Evolutionary conservation across 805 yeast species (phyloP), one percentile per base, ranked within the genome.

Genomic region (Cephaloascus fragrans): DNA sequence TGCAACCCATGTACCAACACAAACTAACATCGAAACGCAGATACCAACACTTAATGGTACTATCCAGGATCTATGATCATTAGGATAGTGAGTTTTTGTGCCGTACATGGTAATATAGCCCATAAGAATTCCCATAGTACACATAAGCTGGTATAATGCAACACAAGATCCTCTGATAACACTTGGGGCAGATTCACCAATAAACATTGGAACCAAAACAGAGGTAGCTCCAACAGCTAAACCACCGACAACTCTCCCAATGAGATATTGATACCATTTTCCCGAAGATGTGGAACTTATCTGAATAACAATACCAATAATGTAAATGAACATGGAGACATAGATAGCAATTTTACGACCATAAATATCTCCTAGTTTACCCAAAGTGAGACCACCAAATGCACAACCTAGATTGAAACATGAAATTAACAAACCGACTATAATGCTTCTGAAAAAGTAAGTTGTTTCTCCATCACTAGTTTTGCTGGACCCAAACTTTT

Each of bases 71-170:
- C 64, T 52, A 4, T 68, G 61, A 45, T 59, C 64, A 23, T 37
- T 18, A 45, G 58, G 61, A 23, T 23, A 23, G 12, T 23, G 6
- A 32, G 45, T 45, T 46, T 60, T 59, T 39, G 69, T 63, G 36
- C 69, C 70, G 44, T 55, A 64, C 19, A 60, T 61, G 37, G 63
- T 57, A 48, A 68, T 62, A 53, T 62, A 62, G 37, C 69, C 70
- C 44, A 64, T 52, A 47, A 64, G 62, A 41, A 64, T 64, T 39
- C 70, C 70, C 40, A 64, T 47, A 26, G 70, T 64, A 44, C 63
- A 58, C 44, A 47, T 55, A 43, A 64, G 56, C 45, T 64, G 70
- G 61, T 56, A 64, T 43, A 69, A 64, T 40, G 61, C 62, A 36
- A 64, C 70, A 42, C 64, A 57, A 18, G 69, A 61, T 38, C 70